phyloP scores from a whole-genome alignment of 768 basidiomycete species.

The Podaxis carcinomalis region DNA sequence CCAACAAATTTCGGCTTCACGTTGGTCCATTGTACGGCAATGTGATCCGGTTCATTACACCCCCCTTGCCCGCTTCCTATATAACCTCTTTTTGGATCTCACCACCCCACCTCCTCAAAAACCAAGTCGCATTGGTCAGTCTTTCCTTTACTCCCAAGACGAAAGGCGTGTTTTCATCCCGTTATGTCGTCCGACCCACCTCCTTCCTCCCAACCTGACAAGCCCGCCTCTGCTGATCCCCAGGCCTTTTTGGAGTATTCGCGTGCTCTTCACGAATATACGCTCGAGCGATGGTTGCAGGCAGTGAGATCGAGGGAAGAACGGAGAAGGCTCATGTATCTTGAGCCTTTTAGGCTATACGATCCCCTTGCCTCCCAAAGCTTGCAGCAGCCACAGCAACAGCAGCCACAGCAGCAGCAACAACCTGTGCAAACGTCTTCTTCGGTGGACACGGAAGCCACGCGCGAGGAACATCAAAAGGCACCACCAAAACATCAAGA shows the following conservation, averaged over 20 bases:
- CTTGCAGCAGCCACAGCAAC: neutral
- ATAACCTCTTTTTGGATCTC: conserved; percentile 5
- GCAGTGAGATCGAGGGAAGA: conserved; percentile 55
- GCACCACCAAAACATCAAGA: neutral
- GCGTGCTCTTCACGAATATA: conserved; percentile 63
- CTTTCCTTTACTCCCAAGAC: neutral
- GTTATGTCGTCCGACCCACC: conserved; percentile 11
- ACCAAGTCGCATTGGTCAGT: neutral
- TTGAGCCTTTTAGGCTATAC: conserved; percentile 21
- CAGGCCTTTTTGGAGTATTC: conserved; percentile 48
- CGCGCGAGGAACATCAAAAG: neutral
- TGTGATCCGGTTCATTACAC: conserved; percentile 18
- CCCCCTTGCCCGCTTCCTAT: conserved; percentile 3
- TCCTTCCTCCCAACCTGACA: conserved; percentile 11
- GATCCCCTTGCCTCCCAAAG: conserved; percentile 3
- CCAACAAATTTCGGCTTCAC: conserved; percentile 12
- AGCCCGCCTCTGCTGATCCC: conserved; percentile 16
- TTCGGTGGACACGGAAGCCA: neutral
- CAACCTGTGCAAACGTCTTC: neutral
- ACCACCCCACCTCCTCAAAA: neutral
- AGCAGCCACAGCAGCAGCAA: neutral
- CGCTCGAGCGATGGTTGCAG: conserved; percentile 63
- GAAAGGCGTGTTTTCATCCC: neutral
- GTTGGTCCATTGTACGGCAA: conserved; percentile 13
- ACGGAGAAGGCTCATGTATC: conserved; percentile 45